phyloP scores from a whole-genome alignment of 2,329 filamentous ascomycete species.

The Teratosphaeria destructans region DNA sequence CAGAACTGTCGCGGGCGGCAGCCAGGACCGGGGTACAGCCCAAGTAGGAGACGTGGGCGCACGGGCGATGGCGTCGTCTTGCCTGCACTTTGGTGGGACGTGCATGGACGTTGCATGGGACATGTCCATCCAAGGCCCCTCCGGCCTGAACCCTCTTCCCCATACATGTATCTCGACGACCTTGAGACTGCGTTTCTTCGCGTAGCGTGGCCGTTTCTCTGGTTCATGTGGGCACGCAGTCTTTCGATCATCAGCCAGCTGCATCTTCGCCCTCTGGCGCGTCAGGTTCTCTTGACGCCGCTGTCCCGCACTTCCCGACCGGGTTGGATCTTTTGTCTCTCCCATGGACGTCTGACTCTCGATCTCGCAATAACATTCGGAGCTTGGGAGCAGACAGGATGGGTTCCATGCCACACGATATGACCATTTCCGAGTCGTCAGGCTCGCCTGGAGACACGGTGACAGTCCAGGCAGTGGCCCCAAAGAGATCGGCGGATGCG shows the following conservation, averaged over 20 bases:
- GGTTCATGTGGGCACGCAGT: not conserved
- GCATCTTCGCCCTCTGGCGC: not conserved
- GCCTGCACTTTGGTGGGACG: not conserved
- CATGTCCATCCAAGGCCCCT: constrained; percentile 1
- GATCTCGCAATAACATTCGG: not conserved
- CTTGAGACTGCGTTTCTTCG: not conserved
- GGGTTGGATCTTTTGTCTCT: not conserved
- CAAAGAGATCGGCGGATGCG: constrained; percentile 48
- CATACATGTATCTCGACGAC: not conserved
- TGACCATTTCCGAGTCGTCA: constrained; percentile 19
- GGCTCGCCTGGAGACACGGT: constrained; percentile 19
- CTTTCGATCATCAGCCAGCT: not conserved
- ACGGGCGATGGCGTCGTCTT: not conserved
- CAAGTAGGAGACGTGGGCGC: not conserved
- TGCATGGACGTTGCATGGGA: constrained; percentile 2
- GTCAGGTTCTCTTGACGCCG: not conserved
- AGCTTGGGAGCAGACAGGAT: constrained; percentile 4
- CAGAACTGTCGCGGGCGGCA: not conserved
- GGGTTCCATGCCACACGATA: constrained; percentile 14
- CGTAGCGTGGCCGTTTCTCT: not conserved
- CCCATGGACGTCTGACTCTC: not conserved
- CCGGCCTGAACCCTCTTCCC: not conserved
- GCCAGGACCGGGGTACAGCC: not conserved
- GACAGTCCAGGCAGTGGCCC: constrained; percentile 10
- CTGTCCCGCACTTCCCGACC: not conserved